Percentiles rank a stretch among this genome's conserved stretches.
Evolutionary conservation across 2,329 filamentous ascomycete species (phyloP).

Genomic region (Pseudogymnoascus sp.): DNA sequence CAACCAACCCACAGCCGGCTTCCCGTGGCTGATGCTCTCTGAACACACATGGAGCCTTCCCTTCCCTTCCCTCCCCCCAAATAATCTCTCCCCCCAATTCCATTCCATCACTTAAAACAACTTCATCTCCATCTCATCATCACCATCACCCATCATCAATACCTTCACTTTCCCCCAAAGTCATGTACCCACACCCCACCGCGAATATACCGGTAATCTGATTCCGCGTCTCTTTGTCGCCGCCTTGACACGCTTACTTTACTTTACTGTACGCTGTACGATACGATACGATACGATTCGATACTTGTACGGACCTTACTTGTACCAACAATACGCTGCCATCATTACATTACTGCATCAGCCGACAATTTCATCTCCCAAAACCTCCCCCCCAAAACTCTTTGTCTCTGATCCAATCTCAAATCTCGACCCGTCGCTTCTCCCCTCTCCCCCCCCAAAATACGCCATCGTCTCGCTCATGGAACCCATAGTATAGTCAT

Average conservation of each 20-base stretch:
- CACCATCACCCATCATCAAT: slow-evolving; percentile 3
- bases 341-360: background rate
- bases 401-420: background rate
- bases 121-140: background rate
- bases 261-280: background rate
- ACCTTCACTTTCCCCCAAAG: slow-evolving; percentile 10
- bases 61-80: background rate
- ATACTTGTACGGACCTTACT: too few species aligned
- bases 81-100: background rate
- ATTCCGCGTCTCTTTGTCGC: background rate
- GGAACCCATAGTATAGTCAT: slow-evolving; percentile 5
- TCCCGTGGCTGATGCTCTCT: slow-evolving; percentile 4
- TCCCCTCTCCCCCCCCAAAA: too few species aligned
- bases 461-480: slow-evolving; percentile 9
- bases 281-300: background rate
- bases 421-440: background rate
- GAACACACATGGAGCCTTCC: slow-evolving; percentile 10
- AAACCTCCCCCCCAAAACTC: background rate
- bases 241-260: background rate
- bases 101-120: background rate
- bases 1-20: slow-evolving; percentile 4
- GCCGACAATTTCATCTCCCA: too few species aligned
- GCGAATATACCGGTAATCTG: background rate
- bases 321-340: background rate
- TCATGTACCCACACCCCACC: background rate